Percentiles rank a stretch among this genome's conserved stretches.
Conservation (phyloP, 2,329 filamentous ascomycete species). For the Claviceps arundinis region DNA sequence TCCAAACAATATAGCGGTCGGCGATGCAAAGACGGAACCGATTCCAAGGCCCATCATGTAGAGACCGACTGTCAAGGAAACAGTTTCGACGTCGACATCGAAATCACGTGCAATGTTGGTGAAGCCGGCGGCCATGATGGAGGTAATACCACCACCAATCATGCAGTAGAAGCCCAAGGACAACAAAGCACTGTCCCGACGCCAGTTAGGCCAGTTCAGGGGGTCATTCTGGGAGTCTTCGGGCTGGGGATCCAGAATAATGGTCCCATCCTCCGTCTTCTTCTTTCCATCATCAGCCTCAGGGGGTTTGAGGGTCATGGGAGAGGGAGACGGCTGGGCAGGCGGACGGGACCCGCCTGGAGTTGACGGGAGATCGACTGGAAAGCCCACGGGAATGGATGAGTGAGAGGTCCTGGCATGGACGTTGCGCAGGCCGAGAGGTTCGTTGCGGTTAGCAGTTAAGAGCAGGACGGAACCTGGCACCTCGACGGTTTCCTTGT, state of each 20-base stretch:
- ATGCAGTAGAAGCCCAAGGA: conserved; percentile 87
- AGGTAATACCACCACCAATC: conserved; percentile 85
- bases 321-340: conserved; percentile 3
- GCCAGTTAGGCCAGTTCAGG: conserved; percentile 77
- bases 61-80: conserved; percentile 77
- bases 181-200: conserved; percentile 65
- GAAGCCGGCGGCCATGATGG: conserved; percentile 82
- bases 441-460: conserved; percentile 9
- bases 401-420: conserved; percentile 20
- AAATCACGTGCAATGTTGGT: conserved; percentile 58
- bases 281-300: conserved; percentile 42
- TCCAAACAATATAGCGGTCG: conserved; percentile 80
- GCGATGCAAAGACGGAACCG: conserved; percentile 72
- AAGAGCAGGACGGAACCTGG: conserved; percentile 10
- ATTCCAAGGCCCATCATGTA: conserved; percentile 91
- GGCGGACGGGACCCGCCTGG: conserved; percentile 14
- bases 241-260: conserved; percentile 83
- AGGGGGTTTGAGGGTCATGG: conserved; percentile 5
- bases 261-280: conserved; percentile 64
- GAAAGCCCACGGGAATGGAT: conserved; percentile 35
- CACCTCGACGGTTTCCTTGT: conserved; percentile 6
- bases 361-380: conserved; percentile 20
- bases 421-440: conserved; percentile 7
- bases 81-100: conserved; percentile 52
- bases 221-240: conserved; percentile 86